Percentiles rank a stretch among this genome's conserved stretches.
Evolutionary conservation across 2,329 filamentous ascomycete species (phyloP).

Genomic region (Neurospora sp.): DNA sequence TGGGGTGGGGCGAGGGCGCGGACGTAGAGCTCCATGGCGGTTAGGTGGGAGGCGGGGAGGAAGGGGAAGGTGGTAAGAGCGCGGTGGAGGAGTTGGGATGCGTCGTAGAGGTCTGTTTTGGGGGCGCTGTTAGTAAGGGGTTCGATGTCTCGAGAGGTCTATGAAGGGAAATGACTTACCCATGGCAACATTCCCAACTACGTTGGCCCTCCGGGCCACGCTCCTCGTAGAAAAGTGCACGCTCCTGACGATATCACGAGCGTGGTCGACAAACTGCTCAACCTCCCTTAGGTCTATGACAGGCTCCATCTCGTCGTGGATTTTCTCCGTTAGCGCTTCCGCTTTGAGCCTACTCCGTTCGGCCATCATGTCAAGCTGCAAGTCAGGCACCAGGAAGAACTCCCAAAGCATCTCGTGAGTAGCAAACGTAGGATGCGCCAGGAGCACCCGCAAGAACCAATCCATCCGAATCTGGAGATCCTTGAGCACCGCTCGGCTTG

Average conservation of each 20-base stretch:
- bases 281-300: conserved; percentile 78
- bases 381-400: conserved; percentile 92
- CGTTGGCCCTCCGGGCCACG: conserved; percentile 70
- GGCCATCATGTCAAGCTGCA: conserved; percentile 82
- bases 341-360: conserved; percentile 82
- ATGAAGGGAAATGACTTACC: conserved; percentile 32
- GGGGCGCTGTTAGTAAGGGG: neutral
- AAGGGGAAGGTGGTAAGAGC: conserved; percentile 50
- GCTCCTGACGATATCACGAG: conserved; percentile 77
- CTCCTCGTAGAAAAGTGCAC: conserved; percentile 77
- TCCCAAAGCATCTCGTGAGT: conserved; percentile 99
- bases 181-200: conserved; percentile 53
- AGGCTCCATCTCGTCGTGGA: conserved; percentile 82
- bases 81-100: conserved; percentile 44
- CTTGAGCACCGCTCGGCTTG: conserved; percentile 75
- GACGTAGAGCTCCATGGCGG: conserved; percentile 65
- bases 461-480: conserved; percentile 83
- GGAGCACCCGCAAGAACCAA: conserved; percentile 75
- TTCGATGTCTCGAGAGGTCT: neutral
- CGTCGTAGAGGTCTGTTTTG: conserved; percentile 55
- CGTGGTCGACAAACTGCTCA: conserved; percentile 85
- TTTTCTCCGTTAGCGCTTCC: conserved; percentile 69
- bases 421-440: conserved; percentile 83
- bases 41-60: conserved; percentile 57
- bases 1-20: conserved; percentile 56